Evolutionary conservation across 768 basidiomycete genomes (phyloP).

Genomic region (Megacollybia marginata): DNA sequence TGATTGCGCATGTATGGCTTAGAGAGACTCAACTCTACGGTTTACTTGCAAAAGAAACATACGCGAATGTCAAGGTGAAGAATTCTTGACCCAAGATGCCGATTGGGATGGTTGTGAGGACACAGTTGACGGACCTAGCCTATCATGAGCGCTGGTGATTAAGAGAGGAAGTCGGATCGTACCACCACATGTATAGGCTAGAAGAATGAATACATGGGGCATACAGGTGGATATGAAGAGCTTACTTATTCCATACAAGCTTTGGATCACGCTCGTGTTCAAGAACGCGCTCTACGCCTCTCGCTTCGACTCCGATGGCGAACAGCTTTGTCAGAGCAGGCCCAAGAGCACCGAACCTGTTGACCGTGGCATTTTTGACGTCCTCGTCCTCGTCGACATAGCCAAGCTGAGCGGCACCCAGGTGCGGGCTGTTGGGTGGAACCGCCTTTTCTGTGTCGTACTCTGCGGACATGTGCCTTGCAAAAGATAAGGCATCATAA

Average conservation of each 20-base stretch:
- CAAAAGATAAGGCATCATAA: no score
- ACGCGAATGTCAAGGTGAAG: slow-evolving; percentile 42
- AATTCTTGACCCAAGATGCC: slow-evolving; percentile 40
- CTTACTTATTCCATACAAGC: slow-evolving; percentile 37
- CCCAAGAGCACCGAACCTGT: slow-evolving; percentile 21
- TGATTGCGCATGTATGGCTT: slow-evolving; percentile 37
- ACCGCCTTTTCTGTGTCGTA: slow-evolving; percentile 3
- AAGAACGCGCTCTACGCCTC: slow-evolving; percentile 47
- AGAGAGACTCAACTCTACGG: not conserved
- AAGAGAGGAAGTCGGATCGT: not conserved
- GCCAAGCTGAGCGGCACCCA: not conserved
- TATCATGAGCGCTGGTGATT: no score
- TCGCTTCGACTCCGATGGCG: slow-evolving; percentile 42
- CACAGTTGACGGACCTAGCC: slow-evolving; percentile 39
- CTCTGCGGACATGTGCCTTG: slow-evolving; percentile 4
- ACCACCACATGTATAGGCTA: no score
- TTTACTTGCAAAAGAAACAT: slow-evolving; percentile 11
- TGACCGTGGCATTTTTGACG: slow-evolving; percentile 14
- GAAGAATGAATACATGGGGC: not conserved
- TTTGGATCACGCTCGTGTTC: slow-evolving; percentile 39
- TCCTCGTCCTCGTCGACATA: slow-evolving; percentile 19
- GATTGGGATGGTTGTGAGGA: slow-evolving; percentile 40
- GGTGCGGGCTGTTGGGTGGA: not conserved
- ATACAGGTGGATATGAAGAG: slow-evolving; percentile 2
- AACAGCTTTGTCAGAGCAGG: slow-evolving; percentile 31